Evolutionary conservation across 129 eudicot genomes (phyloP).

Genomic region (carrot (Daucus carota)): DNA sequence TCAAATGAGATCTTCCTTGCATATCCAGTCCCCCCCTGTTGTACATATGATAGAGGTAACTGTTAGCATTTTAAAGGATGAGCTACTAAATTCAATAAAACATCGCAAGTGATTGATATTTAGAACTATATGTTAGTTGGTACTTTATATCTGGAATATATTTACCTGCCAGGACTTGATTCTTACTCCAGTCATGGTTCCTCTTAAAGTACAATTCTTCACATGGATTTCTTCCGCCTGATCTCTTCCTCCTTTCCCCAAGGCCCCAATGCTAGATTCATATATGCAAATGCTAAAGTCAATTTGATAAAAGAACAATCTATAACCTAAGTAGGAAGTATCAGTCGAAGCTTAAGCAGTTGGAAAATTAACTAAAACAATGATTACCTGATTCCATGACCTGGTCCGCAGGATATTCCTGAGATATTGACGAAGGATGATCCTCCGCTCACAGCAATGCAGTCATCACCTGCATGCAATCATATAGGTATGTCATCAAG

Average conservation of each 20-base stretch:
- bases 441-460: conserved; percentile 64
- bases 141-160: too few relatives aligned
- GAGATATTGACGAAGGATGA: conserved; percentile 45
- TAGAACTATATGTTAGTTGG: too few relatives aligned
- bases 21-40: conserved; percentile 56
- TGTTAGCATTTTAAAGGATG: background rate
- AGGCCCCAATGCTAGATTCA: conserved; percentile 51
- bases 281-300: background rate
- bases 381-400: conserved; percentile 69
- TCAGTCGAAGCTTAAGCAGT: background rate
- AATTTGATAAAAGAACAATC: too few relatives aligned
- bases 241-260: conserved; percentile 50
- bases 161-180: conserved; percentile 60
- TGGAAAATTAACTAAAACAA: background rate
- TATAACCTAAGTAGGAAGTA: too few relatives aligned
- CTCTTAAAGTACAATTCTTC: conserved; percentile 44
- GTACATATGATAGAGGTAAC: background rate
- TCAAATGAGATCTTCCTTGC: conserved; percentile 58
- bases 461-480: conserved; percentile 50
- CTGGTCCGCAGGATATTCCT: conserved; percentile 60
- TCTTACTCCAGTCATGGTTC: conserved; percentile 57
- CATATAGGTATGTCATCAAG: background rate
- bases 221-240: conserved; percentile 56
- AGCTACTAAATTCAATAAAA: background rate
- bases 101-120: too few relatives aligned